Evolutionary conservation across 2,329 filamentous ascomycete species (phyloP).

Genomic region (Fusarium guadeloupense): DNA sequence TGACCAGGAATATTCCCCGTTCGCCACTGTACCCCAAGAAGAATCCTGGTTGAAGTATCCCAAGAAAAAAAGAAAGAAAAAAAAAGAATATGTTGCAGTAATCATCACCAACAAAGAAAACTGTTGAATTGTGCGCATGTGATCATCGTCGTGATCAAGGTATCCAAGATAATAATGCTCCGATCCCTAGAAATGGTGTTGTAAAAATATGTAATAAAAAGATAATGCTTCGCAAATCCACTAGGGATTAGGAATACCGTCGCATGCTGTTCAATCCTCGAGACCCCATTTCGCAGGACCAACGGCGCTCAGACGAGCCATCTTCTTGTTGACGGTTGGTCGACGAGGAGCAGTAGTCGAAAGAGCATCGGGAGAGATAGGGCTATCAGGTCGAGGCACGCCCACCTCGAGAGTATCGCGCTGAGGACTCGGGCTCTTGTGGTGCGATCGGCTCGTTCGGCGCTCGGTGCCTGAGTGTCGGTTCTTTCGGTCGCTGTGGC

Average conservation of each 20-base stretch:
- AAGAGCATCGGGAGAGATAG: slow-evolving; percentile 49
- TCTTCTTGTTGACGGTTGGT: slow-evolving; percentile 49
- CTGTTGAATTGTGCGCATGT: slow-evolving; percentile 22
- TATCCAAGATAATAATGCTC: slow-evolving; percentile 38
- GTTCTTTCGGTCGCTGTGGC: slow-evolving; percentile 11
- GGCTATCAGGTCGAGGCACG: slow-evolving; percentile 55
- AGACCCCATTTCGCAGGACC: slow-evolving; percentile 39
- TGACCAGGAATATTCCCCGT: slow-evolving; percentile 5
- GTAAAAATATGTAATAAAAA: slow-evolving; percentile 21
- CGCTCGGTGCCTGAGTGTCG: slow-evolving; percentile 21
- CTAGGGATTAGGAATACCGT: neutral
- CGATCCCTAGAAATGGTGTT: slow-evolving; percentile 23
- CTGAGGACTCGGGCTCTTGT: slow-evolving; percentile 1
- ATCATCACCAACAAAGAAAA: slow-evolving; percentile 42
- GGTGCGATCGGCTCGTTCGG: slow-evolving; percentile 16
- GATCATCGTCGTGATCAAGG: slow-evolving; percentile 34
- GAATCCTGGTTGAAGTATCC: slow-evolving; percentile 16
- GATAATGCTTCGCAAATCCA: slow-evolving; percentile 15
- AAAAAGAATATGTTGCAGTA: slow-evolving; percentile 17
- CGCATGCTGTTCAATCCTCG: slow-evolving; percentile 32
- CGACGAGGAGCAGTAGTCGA: slow-evolving; percentile 39
- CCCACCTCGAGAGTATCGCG: slow-evolving; percentile 35
- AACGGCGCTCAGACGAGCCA: slow-evolving; percentile 51
- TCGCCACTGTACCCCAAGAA: slow-evolving; percentile 27
- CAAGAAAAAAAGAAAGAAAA: slow-evolving; percentile 16